Evolutionary conservation across 2,329 filamentous ascomycete species (phyloP).

Genomic region (Hypoxylon rubiginosum): DNA sequence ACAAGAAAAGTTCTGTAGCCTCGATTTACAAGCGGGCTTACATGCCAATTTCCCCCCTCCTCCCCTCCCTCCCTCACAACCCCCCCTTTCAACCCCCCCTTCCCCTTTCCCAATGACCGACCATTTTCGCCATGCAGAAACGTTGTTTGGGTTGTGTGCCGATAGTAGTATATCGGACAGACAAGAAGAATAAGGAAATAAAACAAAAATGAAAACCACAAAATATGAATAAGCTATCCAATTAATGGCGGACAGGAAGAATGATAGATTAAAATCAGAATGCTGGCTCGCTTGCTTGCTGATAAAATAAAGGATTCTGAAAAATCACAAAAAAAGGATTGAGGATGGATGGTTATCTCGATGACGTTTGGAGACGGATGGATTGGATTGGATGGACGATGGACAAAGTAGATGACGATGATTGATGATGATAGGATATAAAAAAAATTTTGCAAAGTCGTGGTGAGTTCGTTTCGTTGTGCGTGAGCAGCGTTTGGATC

Average conservation of each 20-base stretch:
- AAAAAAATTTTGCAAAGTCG: conserved; percentile 22
- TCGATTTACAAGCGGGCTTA: conserved; percentile 40
- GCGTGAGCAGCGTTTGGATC: conserved; percentile 53
- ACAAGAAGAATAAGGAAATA: conserved; percentile 8
- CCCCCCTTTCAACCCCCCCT: background rate
- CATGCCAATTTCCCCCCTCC: conserved; percentile 39
- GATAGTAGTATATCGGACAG: conserved; percentile 28
- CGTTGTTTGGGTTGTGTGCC: conserved; percentile 33
- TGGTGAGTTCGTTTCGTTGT: conserved; percentile 48
- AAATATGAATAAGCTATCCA: conserved; percentile 36
- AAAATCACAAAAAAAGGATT: conserved; percentile 45
- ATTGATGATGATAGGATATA: conserved; percentile 27
- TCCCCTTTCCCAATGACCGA: conserved; percentile 44
- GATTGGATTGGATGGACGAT: conserved; percentile 20
- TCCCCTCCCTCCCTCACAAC: background rate
- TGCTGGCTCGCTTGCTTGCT: conserved; percentile 57
- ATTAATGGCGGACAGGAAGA: background rate
- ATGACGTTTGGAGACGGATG: background rate
- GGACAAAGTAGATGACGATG: conserved; percentile 44
- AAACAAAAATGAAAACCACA: conserved; percentile 26
- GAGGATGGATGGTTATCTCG: background rate
- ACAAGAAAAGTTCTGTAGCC: conserved; percentile 49
- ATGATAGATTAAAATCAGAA: conserved; percentile 50
- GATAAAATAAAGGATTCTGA: background rate
- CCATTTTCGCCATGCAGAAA: conserved; percentile 53